phyloP scores from a whole-genome alignment of 805 yeast genomes.

The Zygosaccharomyces bailii region DNA sequence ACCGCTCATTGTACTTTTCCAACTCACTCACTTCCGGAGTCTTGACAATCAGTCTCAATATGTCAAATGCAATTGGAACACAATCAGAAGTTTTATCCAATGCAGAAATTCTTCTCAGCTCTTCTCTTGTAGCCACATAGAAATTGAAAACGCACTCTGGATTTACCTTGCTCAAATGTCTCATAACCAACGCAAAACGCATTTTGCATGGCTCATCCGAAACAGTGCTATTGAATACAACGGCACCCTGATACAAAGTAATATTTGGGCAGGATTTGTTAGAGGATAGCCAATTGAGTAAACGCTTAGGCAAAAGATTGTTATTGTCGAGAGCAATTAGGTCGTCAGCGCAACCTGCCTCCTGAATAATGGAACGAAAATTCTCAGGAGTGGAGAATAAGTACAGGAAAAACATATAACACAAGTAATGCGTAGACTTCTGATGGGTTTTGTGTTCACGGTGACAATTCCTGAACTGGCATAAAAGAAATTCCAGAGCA shows the following conservation, averaged over 20 bases:
- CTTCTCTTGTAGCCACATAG: constrained; percentile 32
- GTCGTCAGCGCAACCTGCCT: constrained; percentile 38
- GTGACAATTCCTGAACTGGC: constrained; percentile 44
- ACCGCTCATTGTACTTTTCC: constrained; percentile 20
- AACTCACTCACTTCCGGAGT: constrained; percentile 32
- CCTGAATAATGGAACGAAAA: constrained; percentile 33
- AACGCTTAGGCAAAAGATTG: constrained; percentile 38
- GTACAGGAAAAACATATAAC: constrained; percentile 37
- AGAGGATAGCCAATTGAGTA: constrained; percentile 36
- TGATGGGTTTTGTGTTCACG: constrained; percentile 31
- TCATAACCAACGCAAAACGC: constrained; percentile 35
- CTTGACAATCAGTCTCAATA: constrained; percentile 31
- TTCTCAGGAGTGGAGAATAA: constrained; percentile 40
- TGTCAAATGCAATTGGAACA: constrained; percentile 36
- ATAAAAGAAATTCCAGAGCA: constrained; percentile 45
- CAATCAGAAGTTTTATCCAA: constrained; percentile 33
- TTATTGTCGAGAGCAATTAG: constrained; percentile 33
- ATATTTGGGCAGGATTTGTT: constrained; percentile 33
- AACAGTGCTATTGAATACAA: constrained; percentile 32
- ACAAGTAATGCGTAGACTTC: constrained; percentile 20
- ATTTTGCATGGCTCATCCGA: constrained; percentile 38
- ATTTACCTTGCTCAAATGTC: constrained; percentile 32
- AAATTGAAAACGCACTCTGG: constrained; percentile 36
- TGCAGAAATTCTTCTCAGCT: constrained; percentile 34
- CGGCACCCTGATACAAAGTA: constrained; percentile 36